Base-by-base conservation (phyloP, 805 yeast genomes). In the Kuraishia ogatae region DNA sequence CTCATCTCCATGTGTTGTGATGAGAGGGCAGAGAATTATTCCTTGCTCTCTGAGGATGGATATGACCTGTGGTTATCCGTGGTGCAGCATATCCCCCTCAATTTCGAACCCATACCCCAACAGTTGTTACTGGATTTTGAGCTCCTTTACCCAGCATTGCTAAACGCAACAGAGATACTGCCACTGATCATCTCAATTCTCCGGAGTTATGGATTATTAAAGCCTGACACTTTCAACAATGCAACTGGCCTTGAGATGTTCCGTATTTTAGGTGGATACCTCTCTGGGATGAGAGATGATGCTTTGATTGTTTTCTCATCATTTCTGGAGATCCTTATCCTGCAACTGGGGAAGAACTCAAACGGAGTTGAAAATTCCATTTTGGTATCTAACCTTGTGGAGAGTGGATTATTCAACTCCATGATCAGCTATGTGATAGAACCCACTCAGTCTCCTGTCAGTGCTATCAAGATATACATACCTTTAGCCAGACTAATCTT, bases 41-140 rank as follows among this genome's bases (percentile, higher is more conserved):
- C 80, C 1, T 72, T 88, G 54, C 67, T 92, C 10, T 77, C 85
- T 20, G 97, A 92, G 64, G 97, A 92, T 70, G 97, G 96, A 0
- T 83, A 81, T 64, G 96, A 89, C 55, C 72, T 92, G 48, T 90
- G 97, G 96, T 73, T 79, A n/a, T 75, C 85, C 1, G 66, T 87
- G 1, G 65, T 90, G 53, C 87, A 82, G 58, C 82, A 83, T 58
- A 79, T 79, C 54, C 88, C 93, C 0, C 47, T 60, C 1, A 58
- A 64, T 15, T 66, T 56, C n/a, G 53, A 56, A 3, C 60, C 68
- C 2, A 57, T 71, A 2, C 71, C 76, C 4, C 69, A 69, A 29
- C 66, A 69, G 15, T 66, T 87, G 26, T 55, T 75, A 2, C 71
- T 71, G 19, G 61, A 79, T 19, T 76, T 86, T 58, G 80, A 79